Conservation (phyloP, 2,329 filamentous ascomycete genomes). For the Chalara sp. region DNA sequence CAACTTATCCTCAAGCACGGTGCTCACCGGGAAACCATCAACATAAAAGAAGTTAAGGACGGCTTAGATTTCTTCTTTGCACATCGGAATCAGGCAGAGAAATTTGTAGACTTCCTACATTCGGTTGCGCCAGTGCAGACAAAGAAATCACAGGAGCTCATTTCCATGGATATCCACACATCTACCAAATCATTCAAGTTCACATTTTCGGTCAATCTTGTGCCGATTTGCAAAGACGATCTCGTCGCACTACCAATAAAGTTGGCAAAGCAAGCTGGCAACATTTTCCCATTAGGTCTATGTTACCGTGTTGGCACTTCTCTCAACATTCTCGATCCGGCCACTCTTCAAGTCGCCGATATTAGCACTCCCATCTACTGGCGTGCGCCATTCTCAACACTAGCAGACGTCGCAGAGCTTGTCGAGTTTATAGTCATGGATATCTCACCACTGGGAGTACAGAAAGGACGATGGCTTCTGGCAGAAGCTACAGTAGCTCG, state of each 20-base stretch:
- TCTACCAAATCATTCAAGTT: constrained; percentile 92
- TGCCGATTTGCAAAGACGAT: constrained; percentile 96
- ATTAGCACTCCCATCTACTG: constrained; percentile 80
- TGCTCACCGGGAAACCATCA: constrained; percentile 88
- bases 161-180: constrained; percentile 89
- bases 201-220: constrained; percentile 78
- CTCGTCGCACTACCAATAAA: constrained; percentile 88
- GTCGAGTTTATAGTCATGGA: constrained; percentile 94
- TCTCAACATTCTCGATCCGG: constrained; percentile 82
- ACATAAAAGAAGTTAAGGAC: constrained; percentile 95
- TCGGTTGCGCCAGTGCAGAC: constrained; percentile 72
- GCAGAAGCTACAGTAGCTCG: constrained; percentile 85
- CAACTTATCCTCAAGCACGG: constrained; percentile 93
- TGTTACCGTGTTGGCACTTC: constrained; percentile 87
- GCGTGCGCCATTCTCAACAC: constrained; percentile 76
- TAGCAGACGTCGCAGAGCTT: constrained; percentile 79
- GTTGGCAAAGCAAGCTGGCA: constrained; percentile 78
- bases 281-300: constrained; percentile 78
- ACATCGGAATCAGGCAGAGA: constrained; percentile 82
- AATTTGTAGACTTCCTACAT: constrained; percentile 83
- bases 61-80: constrained; percentile 96
- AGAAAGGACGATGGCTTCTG: constrained; percentile 75
- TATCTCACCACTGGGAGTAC: constrained; percentile 70
- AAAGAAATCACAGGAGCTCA: constrained; percentile 87
- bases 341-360: constrained; percentile 85